Evolutionary conservation across 345 rosid genomes (phyloP), one percentile per base, ranked within the genome.

Genomic region (Toxicodendron radicans): DNA sequence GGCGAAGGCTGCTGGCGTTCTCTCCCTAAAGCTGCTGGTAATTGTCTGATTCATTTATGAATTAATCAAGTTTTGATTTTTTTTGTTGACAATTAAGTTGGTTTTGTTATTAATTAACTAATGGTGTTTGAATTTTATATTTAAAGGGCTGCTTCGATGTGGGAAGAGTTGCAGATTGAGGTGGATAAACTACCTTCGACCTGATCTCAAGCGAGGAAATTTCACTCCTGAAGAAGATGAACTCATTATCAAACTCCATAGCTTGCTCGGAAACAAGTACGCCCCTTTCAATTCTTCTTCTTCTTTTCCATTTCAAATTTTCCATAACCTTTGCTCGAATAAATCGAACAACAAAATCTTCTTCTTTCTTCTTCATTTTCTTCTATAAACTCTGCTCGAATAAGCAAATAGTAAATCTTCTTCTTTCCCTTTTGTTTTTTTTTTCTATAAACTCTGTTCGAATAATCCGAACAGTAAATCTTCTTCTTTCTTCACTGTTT

Each of bases 1-100:
- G 97, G 97, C 24, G 96, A 93, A 79, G 96, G 97, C 53, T 89
- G 93, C 79, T 93, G 97, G 97, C 92, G 96, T 17, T 93, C 97
- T 33, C 94, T 91, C 17, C 97, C 97, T 3, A 91, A 87, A 83
- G 78, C 97, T 11, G 97, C 97, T 16, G 97, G 93, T 90, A 46
- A 23, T 62, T 27, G 30, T 27, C 30, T 30, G 0, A 46, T 48
- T 14, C 3, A 2, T 14, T 12, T 12, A 38, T 38, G 8, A 7
- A 4, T 9, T 0, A 13, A 0, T 75, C n/a, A 24, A 2, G 4
- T 3, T 53, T 66, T 3, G 10, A 0, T 7, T 10, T 7, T 13
- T 52, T 6, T 41, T n/a, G n/a, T n/a, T n/a, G n/a, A n/a, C n/a
- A n/a, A n/a, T n/a, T n/a, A n/a, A n/a, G 38, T 30, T 18, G 16